Evolutionary conservation across 1,284 basidiomycete genomes (phyloP).

Genomic region (Abortiporus biennis): DNA sequence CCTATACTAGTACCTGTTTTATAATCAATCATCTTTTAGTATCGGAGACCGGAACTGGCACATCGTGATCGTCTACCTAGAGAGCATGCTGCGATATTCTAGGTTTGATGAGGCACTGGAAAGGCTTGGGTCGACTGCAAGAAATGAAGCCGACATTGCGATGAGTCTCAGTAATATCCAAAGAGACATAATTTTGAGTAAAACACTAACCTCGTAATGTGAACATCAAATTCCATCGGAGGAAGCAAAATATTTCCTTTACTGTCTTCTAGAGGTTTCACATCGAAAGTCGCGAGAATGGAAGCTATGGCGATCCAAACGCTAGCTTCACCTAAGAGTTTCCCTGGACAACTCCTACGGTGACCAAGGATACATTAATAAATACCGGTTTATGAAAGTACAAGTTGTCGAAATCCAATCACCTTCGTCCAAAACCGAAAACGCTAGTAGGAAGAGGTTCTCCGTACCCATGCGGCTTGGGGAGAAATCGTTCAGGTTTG

Average conservation of each 20-base stretch:
- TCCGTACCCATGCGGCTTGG: conserved; percentile 1
- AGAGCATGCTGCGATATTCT: no score
- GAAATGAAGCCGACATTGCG: no score
- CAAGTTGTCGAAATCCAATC: conserved; percentile 10
- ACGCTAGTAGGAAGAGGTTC: conserved; percentile 3
- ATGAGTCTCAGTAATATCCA: background rate
- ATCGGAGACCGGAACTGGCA: no score
- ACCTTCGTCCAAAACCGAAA: conserved; percentile 8
- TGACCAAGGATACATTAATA: background rate
- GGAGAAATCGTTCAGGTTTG: conserved; percentile 8
- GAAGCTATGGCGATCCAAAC: background rate
- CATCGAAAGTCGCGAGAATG: background rate
- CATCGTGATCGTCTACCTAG: no score
- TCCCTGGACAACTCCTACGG: background rate
- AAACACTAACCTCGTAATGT: conserved; percentile 12
- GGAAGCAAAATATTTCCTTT: background rate
- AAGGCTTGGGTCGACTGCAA: conserved; percentile 19
- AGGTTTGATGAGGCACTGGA: conserved; percentile 17
- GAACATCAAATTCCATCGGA: background rate
- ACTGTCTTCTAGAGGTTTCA: background rate
- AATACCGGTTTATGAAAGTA: background rate
- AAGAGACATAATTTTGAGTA: background rate
- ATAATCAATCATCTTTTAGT: no score
- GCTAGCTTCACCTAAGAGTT: background rate
- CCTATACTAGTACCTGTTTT: no score